These are phyloP conservation scores for Leccinum rimulosum DNA, from an alignment of 768 basidiomycete genomes.

Conservation along the genomic window DNA sequence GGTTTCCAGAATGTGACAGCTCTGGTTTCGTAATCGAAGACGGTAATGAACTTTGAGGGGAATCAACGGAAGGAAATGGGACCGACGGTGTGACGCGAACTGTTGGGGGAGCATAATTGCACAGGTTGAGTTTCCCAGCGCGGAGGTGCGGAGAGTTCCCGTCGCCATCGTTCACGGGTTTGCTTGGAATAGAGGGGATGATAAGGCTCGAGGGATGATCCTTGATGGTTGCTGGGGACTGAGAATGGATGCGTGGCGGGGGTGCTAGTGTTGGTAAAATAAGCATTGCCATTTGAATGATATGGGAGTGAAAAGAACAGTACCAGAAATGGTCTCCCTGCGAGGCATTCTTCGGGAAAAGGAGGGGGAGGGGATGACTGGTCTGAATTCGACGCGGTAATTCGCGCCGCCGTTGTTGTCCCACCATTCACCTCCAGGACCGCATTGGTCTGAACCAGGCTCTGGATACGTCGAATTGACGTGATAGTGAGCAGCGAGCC, in stretches of 20 bases:
- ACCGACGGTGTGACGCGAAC: conserved; percentile 1
- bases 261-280: conserved; percentile 10
- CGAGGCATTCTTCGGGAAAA: conserved; percentile 7
- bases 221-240: conserved; percentile 3
- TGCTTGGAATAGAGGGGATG: not conserved
- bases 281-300: not conserved
- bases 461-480: conserved; percentile 20
- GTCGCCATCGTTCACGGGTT: not conserved
- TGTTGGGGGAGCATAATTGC: conserved; percentile 35
- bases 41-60: not conserved
- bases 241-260: not conserved
- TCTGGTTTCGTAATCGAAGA: not conserved
- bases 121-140: conserved; percentile 27
- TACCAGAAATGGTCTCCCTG: conserved; percentile 25
- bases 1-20: not conserved
- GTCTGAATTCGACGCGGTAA: conserved; percentile 69
- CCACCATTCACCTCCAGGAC: conserved; percentile 80
- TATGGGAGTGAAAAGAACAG: not conserved
- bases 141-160: not conserved
- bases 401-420: conserved; percentile 84
- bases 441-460: conserved; percentile 24
- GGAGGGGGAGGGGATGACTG: not conserved
- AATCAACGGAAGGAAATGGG: not conserved
- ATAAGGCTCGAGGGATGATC: conserved; percentile 14
- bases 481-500: conserved; percentile 57